Base-by-base conservation (phyloP, 257 asterid genomes). In the Solanum arcanum region DNA sequence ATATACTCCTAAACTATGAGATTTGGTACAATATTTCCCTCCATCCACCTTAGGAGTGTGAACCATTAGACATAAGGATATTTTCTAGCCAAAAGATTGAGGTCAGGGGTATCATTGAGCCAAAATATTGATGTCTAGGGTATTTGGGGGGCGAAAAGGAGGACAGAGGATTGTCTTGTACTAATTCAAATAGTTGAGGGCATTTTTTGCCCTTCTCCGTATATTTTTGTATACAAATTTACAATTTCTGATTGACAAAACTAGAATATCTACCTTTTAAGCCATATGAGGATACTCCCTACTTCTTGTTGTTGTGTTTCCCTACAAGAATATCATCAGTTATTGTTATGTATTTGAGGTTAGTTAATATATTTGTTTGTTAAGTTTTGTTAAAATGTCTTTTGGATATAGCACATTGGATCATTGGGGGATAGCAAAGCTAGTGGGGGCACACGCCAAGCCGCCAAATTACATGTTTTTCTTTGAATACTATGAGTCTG, bases 401-500 rank as follows among this genome's bases (percentile, higher is more conserved):
- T 46, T 88, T 90, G 90, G 90, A 29, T 46, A 44, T 72, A 96
- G 98, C 97, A 92, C 92, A 92, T 87, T 95, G 94, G 95, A 96
- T 92, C 98, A 95, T 88, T 94, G 95, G 27, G 97, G 98, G 82
- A 89, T 96, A 77, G 87, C 94, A 33, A 94, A 94, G 93, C 93
- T 95, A 87, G 89, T 94, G 72, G 99, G 99, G 9, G 99, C 96
- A 7, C 98, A 97, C 88, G 97, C 98, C 46, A 93, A 88, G 89
- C 99, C 98, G 18, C 99, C 99, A 18, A 95, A 94, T 89, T 97
- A 97, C 87, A 92, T 94, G 95, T 95, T 93, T 87, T 95, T 95
- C 94, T 95, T 95, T 16, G 95, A 97, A 64, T 89, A 93, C 73
- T 94, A 91, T 12, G 98, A 94, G 90, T 90, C 87, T 49, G 99